Evolutionary conservation across 768 basidiomycete species (phyloP).

Genomic region (Gloeophyllum trabeum): DNA sequence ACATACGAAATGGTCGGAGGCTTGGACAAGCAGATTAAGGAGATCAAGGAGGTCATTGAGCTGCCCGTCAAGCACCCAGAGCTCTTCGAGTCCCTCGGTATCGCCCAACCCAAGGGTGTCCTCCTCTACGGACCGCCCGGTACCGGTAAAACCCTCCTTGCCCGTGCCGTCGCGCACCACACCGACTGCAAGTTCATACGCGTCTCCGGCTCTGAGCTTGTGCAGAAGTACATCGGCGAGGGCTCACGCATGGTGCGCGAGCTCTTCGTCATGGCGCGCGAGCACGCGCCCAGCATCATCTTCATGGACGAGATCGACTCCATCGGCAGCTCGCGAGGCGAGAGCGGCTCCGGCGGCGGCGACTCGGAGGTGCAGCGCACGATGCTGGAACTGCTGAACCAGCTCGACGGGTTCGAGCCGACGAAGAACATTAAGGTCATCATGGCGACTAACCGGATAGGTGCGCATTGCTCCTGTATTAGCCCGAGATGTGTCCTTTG

Average conservation of each 20-base stretch:
- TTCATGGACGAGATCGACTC: constrained; percentile 99
- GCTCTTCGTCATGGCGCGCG: constrained; percentile 95
- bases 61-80: constrained; percentile 96
- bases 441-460: constrained; percentile 98
- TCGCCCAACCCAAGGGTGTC: constrained; percentile 95
- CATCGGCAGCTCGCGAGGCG: constrained; percentile 88
- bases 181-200: constrained; percentile 98
- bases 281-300: constrained; percentile 96
- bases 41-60: constrained; percentile 99
- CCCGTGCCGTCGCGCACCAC: constrained; percentile 93
- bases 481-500: background rate
- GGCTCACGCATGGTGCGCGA: constrained; percentile 95
- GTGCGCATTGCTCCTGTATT: constrained; percentile 22
- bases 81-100: constrained; percentile 91
- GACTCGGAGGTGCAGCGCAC: constrained; percentile 61
- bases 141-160: constrained; percentile 92
- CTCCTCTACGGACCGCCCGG: constrained; percentile 93
- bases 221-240: constrained; percentile 98
- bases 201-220: constrained; percentile 87
- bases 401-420: constrained; percentile 58
- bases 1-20: constrained; percentile 99
- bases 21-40: constrained; percentile 95
- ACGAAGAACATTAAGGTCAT: constrained; percentile 82
- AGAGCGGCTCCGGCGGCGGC: constrained; percentile 52
- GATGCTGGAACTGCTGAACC: constrained; percentile 56